Base-by-base conservation (phyloP, 75 land plant species). In the Cryptomeria japonica region DNA sequence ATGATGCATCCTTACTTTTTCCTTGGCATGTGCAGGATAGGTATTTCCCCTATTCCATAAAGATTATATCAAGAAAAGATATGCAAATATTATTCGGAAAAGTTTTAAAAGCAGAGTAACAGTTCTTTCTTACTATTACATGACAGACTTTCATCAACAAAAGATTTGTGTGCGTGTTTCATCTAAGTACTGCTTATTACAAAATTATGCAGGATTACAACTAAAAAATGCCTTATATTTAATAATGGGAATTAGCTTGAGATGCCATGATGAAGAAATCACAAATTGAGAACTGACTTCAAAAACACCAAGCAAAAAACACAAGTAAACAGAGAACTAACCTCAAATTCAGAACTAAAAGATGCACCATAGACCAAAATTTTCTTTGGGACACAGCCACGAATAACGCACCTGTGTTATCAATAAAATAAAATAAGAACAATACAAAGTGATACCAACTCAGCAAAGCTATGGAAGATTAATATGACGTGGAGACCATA, bases 351-450 rank as follows among this genome's bases (percentile, higher is more conserved):
- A 88, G 91, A 90, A 49, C 95, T 87, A 88, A 95, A 97, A 18
- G 93, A 37, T 56, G 99, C 95, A 64, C 96, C 99, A 89, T 98
- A 98, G 0, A 98, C 97, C 86, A 98, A 86, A 73, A 98, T 98
- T 90, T 97, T 98, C 92, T 98, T 98, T 22, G 99, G 99, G 53
- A 98, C 99, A 92, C 99, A 98, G 61, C 99, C 99, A 88, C 99
- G 99, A 53, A 98, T 91, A 38, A 98, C 99, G 89, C 99, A 97
- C 49, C 97, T 97, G 88, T 80, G 85, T 39, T 55, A 64, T 44
- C 86, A 88, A 46, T 44, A 28, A 42, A 64, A 44, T 1, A 10
- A 22, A 16, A 87, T 41, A 85, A 68, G 73, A 47, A 37, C 37
- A 39, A 13, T 53, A 46, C 87, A 87, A 28, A 85, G 86, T 80